phyloP scores from a whole-genome alignment of 306 rosid genomes.

The Begonia masoniana region DNA sequence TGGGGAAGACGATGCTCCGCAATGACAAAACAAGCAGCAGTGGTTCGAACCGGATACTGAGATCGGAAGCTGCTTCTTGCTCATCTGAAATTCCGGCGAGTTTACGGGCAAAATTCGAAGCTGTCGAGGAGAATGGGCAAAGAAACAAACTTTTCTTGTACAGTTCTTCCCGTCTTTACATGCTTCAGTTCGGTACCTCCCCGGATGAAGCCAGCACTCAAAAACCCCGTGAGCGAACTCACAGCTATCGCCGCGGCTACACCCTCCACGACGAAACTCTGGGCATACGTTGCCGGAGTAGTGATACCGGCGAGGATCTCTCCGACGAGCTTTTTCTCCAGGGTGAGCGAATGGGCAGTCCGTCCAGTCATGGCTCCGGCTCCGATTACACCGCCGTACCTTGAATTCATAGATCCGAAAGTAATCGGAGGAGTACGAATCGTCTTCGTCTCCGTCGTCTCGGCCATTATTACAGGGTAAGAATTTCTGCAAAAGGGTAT shows the following conservation, averaged over 20 bases:
- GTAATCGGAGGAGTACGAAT: constrained; percentile 63
- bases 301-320: constrained; percentile 57
- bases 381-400: constrained; percentile 70
- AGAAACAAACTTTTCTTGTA: constrained; percentile 76
- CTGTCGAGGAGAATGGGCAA: constrained; percentile 72
- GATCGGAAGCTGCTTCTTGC: constrained; percentile 23
- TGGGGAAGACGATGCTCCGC: constrained; percentile 36
- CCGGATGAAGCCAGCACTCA: constrained; percentile 89
- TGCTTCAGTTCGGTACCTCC: constrained; percentile 80
- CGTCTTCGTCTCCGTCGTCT: constrained; percentile 21
- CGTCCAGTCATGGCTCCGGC: constrained; percentile 97
- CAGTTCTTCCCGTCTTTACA: constrained; percentile 88
- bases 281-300: constrained; percentile 69
- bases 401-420: constrained; percentile 91
- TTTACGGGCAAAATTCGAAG: constrained; percentile 43
- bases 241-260: constrained; percentile 60
- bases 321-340: constrained; percentile 79
- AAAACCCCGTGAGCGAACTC: constrained; percentile 86
- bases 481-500: constrained; percentile 40
- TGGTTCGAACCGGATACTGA: constrained; percentile 24
- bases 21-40: constrained; percentile 36
- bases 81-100: constrained; percentile 21
- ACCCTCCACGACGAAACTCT: constrained; percentile 60
- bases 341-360: constrained; percentile 87
- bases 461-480: constrained; percentile 37